A percentile compares a stretch with the other conserved stretches of the same genome.
Conservation (phyloP, 169 alveolate species). For the Plasmodium chabaudi region DNA sequence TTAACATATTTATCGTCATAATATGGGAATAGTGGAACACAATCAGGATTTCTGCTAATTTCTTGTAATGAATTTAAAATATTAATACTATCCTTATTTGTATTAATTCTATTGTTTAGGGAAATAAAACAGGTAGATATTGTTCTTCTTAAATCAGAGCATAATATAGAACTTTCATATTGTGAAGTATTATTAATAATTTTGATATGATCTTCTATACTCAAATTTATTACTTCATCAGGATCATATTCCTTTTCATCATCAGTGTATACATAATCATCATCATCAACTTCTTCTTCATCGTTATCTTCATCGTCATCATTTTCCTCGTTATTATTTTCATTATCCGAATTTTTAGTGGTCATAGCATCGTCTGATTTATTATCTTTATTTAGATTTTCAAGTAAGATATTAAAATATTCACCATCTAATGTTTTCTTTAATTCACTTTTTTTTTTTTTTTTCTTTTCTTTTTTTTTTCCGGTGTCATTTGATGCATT, state of each 20-base stretch:
- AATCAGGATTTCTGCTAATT: constrained; percentile 68
- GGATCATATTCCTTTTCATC: constrained; percentile 2
- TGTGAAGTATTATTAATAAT: constrained; percentile 28
- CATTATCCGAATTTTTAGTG: no score
- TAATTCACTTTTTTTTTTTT: no score
- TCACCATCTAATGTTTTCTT: no score
- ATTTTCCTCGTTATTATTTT: no score
- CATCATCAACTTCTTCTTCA: no score
- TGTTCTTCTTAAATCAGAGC: constrained; percentile 74
- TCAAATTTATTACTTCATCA: constrained; percentile 8
- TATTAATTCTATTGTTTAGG: constrained; percentile 35
- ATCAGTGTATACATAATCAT: no score
- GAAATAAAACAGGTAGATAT: constrained; percentile 65
- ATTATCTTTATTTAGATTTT: no score
- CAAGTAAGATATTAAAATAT: no score
- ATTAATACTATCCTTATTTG: constrained; percentile 11
- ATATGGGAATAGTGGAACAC: constrained; percentile 17
- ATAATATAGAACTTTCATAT: constrained; percentile 38
- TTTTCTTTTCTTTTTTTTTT: no score
- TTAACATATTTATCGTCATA: constrained; percentile 37
- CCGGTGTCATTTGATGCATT: no score
- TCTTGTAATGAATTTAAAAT: constrained; percentile 66
- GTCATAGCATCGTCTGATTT: no score
- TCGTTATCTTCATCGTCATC: no score
- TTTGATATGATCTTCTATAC: constrained; percentile 48